Percentiles rank a stretch among this genome's conserved stretches.
These are phyloP conservation scores for Irpex sp. DNA, from an alignment of 1,284 basidiomycete species.

Conservation along the genomic window DNA sequence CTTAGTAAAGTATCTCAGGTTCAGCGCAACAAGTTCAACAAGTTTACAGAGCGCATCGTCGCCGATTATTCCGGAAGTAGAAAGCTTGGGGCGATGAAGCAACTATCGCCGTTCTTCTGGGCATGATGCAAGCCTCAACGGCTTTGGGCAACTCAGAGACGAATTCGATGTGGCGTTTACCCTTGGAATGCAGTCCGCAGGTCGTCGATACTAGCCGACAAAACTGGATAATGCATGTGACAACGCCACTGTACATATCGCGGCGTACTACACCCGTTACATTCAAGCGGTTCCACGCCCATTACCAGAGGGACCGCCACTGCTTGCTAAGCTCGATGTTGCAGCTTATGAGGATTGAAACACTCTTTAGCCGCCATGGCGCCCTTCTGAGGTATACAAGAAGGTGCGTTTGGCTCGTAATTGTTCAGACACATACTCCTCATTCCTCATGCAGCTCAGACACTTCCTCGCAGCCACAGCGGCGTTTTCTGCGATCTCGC, in stretches of 20 bases:
- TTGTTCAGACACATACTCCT: not conserved
- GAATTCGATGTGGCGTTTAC: not conserved
- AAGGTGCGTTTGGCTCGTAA: not conserved
- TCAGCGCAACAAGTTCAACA: too few relatives aligned
- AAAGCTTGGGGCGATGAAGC: not conserved
- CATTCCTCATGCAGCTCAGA: not conserved
- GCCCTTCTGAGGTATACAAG: not conserved
- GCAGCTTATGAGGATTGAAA: too few relatives aligned
- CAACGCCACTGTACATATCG: not conserved
- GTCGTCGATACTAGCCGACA: not conserved
- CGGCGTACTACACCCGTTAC: not conserved
- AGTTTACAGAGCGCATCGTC: not conserved
- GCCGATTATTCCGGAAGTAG: not conserved
- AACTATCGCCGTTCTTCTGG: not conserved
- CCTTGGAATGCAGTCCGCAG: not conserved
- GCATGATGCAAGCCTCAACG: not conserved
- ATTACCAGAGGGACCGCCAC: not conserved
- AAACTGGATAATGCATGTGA: not conserved
- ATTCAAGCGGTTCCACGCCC: not conserved
- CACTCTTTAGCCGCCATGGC: not conserved
- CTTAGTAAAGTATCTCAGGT: too few relatives aligned
- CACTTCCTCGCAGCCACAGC: not conserved
- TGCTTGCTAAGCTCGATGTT: too few relatives aligned
- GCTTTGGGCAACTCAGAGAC: not conserved
- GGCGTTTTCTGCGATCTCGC: not conserved